These are phyloP conservation scores for Rugonectria rugulosa DNA, from an alignment of 2,329 filamentous ascomycete species.

Conservation along the genomic window DNA sequence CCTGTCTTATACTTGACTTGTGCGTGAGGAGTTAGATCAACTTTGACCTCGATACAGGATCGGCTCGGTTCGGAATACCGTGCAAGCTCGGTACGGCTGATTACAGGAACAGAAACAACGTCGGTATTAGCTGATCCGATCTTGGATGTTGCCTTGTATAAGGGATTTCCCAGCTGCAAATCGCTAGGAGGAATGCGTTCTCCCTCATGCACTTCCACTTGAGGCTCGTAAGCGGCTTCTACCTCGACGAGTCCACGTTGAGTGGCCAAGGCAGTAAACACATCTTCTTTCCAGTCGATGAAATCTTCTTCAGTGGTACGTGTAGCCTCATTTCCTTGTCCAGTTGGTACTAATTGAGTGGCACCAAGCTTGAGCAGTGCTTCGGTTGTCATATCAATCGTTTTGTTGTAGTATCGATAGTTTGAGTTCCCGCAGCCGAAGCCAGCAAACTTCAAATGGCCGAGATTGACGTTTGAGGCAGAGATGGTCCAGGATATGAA, in stretches of 20 bases:
- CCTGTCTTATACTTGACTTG: slow-evolving; percentile 22
- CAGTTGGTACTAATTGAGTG: not conserved
- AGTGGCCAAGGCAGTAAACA: slow-evolving; percentile 5
- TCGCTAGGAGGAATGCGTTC: not conserved
- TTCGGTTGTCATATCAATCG: not conserved
- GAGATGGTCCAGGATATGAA: slow-evolving; percentile 8
- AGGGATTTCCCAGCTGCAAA: slow-evolving; percentile 1
- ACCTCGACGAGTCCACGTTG: slow-evolving; percentile 11
- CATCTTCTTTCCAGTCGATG: slow-evolving; percentile 16
- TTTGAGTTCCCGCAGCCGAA: slow-evolving; percentile 22
- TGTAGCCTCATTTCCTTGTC: slow-evolving; percentile 18
- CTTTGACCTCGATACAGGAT: slow-evolving; percentile 17
- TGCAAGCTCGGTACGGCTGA: slow-evolving; percentile 1
- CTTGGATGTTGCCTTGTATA: slow-evolving; percentile 4
- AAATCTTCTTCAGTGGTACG: slow-evolving; percentile 19
- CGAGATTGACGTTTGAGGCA: too few relatives aligned
- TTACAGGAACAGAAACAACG: slow-evolving; percentile 12
- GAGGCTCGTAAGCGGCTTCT: slow-evolving; percentile 10
- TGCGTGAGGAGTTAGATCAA: slow-evolving; percentile 6
- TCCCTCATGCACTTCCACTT: slow-evolving; percentile 8
- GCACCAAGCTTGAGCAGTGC: slow-evolving; percentile 12
- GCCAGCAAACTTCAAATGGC: slow-evolving; percentile 7
- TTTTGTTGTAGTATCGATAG: slow-evolving; percentile 19
- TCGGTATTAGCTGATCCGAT: not conserved
- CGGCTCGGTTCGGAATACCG: slow-evolving; percentile 5